These are phyloP conservation scores for Paraphaeosphaeria minitans DNA, from an alignment of 2,329 filamentous ascomycete genomes.

Conservation along the genomic window DNA sequence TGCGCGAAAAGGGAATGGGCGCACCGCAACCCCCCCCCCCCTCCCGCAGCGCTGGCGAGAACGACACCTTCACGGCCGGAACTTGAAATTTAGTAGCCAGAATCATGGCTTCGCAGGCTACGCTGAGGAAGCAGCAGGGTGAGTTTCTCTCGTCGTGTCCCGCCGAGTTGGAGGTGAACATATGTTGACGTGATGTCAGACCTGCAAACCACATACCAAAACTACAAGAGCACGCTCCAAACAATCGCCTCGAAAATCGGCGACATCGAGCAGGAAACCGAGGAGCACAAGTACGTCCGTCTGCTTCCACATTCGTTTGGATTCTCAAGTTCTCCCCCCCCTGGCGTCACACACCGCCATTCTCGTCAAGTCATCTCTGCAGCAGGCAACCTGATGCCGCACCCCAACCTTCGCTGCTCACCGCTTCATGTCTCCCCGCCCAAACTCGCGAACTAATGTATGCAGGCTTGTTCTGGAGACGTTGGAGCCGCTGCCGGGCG, in stretches of 20 bases:
- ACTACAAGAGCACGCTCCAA: conserved; percentile 78
- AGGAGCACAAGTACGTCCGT: conserved; percentile 85
- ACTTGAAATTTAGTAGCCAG: background rate
- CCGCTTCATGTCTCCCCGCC: conserved; percentile 20
- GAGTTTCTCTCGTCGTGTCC: conserved; percentile 3
- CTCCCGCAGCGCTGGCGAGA: conserved; percentile 6
- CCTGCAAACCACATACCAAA: conserved; percentile 78
- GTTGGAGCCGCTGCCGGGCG: conserved; percentile 76
- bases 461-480: conserved; percentile 93
- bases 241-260: conserved; percentile 95
- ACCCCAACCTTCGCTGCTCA: conserved; percentile 15
- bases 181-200: conserved; percentile 56
- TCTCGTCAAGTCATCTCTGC: conserved; percentile 19
- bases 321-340: conserved; percentile 6
- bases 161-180: background rate
- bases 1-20: conserved; percentile 17
- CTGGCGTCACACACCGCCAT: conserved; percentile 27
- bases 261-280: conserved; percentile 94
- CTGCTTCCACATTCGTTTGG: background rate
- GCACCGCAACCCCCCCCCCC: no score
- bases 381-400: background rate
- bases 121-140: conserved; percentile 79
- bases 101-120: conserved; percentile 57
- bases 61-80: conserved; percentile 5
- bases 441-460: conserved; percentile 18